Evolutionary conservation across 1,284 basidiomycete genomes (phyloP).

Genomic region (Xerocomus nothofagi): DNA sequence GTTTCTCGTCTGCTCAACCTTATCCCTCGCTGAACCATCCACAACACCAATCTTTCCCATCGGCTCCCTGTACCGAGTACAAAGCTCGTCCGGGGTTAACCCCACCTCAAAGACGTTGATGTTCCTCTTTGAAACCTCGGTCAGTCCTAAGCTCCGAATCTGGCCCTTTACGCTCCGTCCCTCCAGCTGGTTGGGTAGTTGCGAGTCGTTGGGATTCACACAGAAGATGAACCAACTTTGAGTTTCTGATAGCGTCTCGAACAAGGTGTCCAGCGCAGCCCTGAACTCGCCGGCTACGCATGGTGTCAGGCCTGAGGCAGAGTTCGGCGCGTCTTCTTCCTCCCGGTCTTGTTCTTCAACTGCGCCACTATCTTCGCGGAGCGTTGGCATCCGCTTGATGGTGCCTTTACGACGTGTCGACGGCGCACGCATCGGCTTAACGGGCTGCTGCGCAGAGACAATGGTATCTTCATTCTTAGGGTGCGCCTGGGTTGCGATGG

Average conservation of each 20-base stretch:
- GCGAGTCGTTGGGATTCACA: conserved; percentile 92
- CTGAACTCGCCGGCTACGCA: conserved; percentile 91
- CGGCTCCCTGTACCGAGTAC: conserved; percentile 74
- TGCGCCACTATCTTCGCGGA: conserved; percentile 54
- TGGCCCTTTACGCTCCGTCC: conserved; percentile 91
- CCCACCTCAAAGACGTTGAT: conserved; percentile 77
- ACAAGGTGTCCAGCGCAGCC: conserved; percentile 79
- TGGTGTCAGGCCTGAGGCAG: conserved; percentile 43
- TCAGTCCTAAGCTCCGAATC: conserved; percentile 78
- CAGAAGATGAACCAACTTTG: conserved; percentile 94
- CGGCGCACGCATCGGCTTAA: conserved; percentile 91
- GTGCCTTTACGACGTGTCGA: conserved; percentile 82
- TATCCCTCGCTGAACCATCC: conserved; percentile 54
- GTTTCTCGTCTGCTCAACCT: conserved; percentile 60
- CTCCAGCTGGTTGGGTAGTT: conserved; percentile 92
- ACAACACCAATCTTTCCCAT: conserved; percentile 45
- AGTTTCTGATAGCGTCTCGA: conserved; percentile 87
- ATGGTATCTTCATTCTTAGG: conserved; percentile 93
- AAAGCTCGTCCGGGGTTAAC: conserved; percentile 88
- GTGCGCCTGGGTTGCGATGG: conserved; percentile 88
- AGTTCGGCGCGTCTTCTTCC: conserved; percentile 44
- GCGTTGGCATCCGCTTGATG: conserved; percentile 58
- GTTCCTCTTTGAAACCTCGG: conserved; percentile 74
- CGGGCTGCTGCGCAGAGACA: conserved; percentile 88
- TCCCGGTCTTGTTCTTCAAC: conserved; percentile 56